Evolutionary conservation across 148 eudicot species (phyloP).

Genomic region (Salicornia ramosissima): DNA sequence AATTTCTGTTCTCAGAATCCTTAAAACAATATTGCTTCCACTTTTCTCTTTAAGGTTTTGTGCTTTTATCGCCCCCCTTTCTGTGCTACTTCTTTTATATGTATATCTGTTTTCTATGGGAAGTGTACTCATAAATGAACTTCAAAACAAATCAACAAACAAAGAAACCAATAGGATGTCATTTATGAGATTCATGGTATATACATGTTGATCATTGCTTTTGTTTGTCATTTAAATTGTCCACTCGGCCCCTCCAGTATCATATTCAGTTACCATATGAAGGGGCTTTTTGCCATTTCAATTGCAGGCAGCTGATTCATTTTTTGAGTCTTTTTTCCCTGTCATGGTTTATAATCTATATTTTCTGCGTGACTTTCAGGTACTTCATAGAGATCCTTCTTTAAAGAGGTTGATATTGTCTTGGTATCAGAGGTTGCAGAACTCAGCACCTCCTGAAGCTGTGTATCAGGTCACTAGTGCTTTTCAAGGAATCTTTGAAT

Average conservation of each 20-base stretch:
- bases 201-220: neutral
- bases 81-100: too few relatives aligned
- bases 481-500: constrained; percentile 54
- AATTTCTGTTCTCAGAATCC: too few relatives aligned
- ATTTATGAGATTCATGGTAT: neutral
- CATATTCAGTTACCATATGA: neutral
- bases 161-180: neutral
- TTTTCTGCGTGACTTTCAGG: constrained; percentile 33
- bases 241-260: too few relatives aligned
- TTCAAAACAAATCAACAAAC: too few relatives aligned
- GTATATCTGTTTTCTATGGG: too few relatives aligned
- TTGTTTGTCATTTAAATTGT: neutral
- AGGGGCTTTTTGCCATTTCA: neutral
- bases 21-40: too few relatives aligned
- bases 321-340: neutral
- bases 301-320: neutral
- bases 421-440: constrained; percentile 52
- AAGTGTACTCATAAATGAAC: too few relatives aligned
- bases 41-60: too few relatives aligned
- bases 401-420: constrained; percentile 62
- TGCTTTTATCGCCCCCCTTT: too few relatives aligned
- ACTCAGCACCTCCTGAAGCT: constrained; percentile 55
- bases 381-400: constrained; percentile 52
- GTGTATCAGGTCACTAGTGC: constrained; percentile 48
- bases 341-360: neutral